Evolutionary conservation across 176 grass and related monocot species (phyloP), one percentile per base, ranked within the genome.

Genomic region (Bolboschoenus planiculmis): DNA sequence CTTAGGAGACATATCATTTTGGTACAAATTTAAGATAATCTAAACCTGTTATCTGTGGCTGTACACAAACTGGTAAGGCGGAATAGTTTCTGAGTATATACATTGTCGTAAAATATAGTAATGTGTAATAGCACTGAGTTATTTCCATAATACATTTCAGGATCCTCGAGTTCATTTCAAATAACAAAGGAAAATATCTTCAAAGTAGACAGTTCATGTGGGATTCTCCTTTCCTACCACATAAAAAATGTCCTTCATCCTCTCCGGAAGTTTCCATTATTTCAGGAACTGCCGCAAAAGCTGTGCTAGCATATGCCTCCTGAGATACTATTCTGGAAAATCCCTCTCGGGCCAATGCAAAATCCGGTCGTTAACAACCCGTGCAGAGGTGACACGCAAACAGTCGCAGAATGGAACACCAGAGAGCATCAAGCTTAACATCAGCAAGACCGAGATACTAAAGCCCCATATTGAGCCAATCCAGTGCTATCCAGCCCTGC

Each of bases 251-350:
- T 74, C 94, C 33, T 79, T 81, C 27, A 68, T 76, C 62, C 30
- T 83, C 66, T 84, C 88, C 3, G 85, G 81, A 75, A 87, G 31
- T 63, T 95, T 90, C 67, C 80, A 51, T 91, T 60, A 91, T n/a
- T 34, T 93, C 37, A 87, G 89, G 85, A 88, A 57, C 78, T 85
- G 16, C 70, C 46, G 83, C 43, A 16, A 57, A 66, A 84, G 55
- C 7, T 81, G 63, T 86, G 81, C 16, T 66, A 87, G 68, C 24
- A 83, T 30, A 81, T 84, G 56, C 31, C 67, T 86, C 23, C 23
- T 29, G 72, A 44, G 73, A 80, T 83, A 84, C 7, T 72, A 82
- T 84, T 82, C 48, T 85, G 40, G 56, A 75, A 89, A 85, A 51
- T 46, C 77, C 24, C 55, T 91, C 83, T 42, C 58, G 54, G 68